Conservation (phyloP, 78 protist species). For the Emiliania huxleyi region DNA sequence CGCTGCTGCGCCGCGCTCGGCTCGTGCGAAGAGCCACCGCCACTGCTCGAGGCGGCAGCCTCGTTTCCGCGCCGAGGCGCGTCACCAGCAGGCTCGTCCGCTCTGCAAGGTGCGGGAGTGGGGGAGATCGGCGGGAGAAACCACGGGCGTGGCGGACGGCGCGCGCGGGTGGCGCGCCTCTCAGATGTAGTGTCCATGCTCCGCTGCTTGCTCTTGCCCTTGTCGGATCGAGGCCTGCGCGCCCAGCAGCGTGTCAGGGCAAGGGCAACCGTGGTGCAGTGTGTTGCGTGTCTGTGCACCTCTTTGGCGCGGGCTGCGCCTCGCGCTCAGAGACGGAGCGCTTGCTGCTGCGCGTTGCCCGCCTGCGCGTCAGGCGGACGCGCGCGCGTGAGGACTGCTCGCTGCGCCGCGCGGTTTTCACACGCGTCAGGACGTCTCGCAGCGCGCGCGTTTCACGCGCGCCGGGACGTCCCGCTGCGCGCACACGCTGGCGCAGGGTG, state of each 20-base stretch:
- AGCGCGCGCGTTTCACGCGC: no score
- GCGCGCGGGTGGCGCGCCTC: neutral
- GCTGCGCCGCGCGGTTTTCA: no score
- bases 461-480: no score
- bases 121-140: no score
- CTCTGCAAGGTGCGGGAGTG: no score
- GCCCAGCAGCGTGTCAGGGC: neutral
- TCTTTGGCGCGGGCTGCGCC: neutral
- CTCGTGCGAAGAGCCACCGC: neutral
- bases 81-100: no score
- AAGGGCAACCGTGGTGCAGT: neutral
- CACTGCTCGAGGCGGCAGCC: neutral
- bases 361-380: no score
- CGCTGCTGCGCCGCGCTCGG: neutral
- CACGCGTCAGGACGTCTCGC: no score
- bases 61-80: no score
- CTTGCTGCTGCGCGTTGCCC: neutral
- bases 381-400: no score
- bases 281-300: neutral
- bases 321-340: neutral
- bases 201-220: neutral
- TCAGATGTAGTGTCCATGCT: neutral
- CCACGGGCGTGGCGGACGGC: no score
- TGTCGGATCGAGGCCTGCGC: neutral
- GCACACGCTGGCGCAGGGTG: no score